Conservation (phyloP, 2,329 filamentous ascomycete genomes). For the Apiospora hydei region DNA sequence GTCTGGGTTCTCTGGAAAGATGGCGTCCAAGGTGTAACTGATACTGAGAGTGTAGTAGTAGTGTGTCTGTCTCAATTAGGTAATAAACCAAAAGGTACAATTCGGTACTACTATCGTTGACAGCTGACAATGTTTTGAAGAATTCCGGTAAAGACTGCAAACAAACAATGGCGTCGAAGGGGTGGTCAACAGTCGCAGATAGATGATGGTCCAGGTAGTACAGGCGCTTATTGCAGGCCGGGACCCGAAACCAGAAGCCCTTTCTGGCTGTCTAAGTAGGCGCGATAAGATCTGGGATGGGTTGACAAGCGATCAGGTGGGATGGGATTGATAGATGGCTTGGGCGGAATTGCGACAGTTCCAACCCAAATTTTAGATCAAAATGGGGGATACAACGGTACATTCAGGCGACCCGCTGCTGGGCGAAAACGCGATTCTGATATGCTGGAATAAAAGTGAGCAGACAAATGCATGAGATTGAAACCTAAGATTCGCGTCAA, state of each 20-base stretch:
- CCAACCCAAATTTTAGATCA: constrained; percentile 6
- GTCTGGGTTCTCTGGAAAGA: neutral
- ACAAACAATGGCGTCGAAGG: neutral
- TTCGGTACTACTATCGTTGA: neutral
- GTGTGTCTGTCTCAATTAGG: constrained; percentile 6
- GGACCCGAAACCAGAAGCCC: neutral
- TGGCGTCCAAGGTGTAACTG: neutral
- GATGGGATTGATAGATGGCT: constrained; percentile 12
- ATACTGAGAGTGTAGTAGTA: neutral
- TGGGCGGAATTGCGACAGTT: constrained; percentile 9
- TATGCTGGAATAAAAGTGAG: constrained; percentile 3
- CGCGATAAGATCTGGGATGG: constrained; percentile 15
- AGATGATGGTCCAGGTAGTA: neutral
- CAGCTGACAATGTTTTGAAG: neutral
- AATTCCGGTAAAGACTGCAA: neutral
- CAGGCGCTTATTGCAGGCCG: neutral
- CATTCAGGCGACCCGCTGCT: constrained; percentile 1
- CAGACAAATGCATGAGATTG: constrained; percentile 8
- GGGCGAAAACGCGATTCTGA: neutral
- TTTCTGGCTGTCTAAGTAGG: neutral
- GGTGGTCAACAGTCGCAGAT: neutral
- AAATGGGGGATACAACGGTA: constrained; percentile 10
- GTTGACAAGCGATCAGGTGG: constrained; percentile 1
- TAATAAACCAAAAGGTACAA: constrained; percentile 12
- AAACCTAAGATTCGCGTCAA: constrained; percentile 10